These are phyloP conservation scores for Dimargaris verticillata DNA, from an alignment of 192 early-diverging fungal species.

Conservation along the genomic window DNA sequence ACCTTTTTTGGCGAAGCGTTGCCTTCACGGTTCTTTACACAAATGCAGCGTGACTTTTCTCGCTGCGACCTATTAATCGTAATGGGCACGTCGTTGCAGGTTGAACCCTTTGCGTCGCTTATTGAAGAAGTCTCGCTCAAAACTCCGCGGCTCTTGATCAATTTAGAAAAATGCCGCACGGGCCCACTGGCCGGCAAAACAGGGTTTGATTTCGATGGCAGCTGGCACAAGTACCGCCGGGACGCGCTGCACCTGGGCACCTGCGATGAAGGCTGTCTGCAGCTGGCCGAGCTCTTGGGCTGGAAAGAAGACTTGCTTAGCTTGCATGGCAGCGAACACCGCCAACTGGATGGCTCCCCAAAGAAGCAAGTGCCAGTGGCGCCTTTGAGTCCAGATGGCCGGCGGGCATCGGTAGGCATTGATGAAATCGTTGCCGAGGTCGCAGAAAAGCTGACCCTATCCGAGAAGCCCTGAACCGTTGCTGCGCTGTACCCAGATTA, in stretches of 20 bases:
- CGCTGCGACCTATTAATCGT: slow-evolving; percentile 76
- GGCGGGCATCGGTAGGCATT: too few relatives aligned
- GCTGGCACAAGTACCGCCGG: slow-evolving; percentile 36
- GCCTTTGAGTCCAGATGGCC: too few relatives aligned
- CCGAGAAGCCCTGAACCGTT: too few relatives aligned
- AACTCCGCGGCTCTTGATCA: slow-evolving; percentile 81
- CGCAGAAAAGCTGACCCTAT: too few relatives aligned
- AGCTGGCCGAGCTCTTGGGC: slow-evolving; percentile 54
- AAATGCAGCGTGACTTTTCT: slow-evolving; percentile 47
- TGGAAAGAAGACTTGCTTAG: slow-evolving; percentile 28
- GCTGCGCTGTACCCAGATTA: too few relatives aligned
- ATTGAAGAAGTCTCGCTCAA: slow-evolving; percentile 40
- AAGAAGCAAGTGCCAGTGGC: background rate
- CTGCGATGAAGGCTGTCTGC: slow-evolving; percentile 62
- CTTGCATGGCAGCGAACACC: too few relatives aligned
- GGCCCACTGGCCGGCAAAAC: background rate
- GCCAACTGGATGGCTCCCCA: too few relatives aligned
- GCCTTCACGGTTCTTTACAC: slow-evolving; percentile 54
- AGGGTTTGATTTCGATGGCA: slow-evolving; percentile 75
- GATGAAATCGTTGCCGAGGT: too few relatives aligned
- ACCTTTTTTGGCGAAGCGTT: slow-evolving; percentile 90
- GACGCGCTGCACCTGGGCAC: slow-evolving; percentile 67
- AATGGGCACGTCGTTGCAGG: slow-evolving; percentile 81
- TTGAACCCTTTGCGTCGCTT: slow-evolving; percentile 76
- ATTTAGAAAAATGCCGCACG: slow-evolving; percentile 56